Evolutionary conservation across 2,329 filamentous ascomycete species (phyloP), one percentile per base, ranked within the genome.

Genomic region (Pyrenophora seminiperda): DNA sequence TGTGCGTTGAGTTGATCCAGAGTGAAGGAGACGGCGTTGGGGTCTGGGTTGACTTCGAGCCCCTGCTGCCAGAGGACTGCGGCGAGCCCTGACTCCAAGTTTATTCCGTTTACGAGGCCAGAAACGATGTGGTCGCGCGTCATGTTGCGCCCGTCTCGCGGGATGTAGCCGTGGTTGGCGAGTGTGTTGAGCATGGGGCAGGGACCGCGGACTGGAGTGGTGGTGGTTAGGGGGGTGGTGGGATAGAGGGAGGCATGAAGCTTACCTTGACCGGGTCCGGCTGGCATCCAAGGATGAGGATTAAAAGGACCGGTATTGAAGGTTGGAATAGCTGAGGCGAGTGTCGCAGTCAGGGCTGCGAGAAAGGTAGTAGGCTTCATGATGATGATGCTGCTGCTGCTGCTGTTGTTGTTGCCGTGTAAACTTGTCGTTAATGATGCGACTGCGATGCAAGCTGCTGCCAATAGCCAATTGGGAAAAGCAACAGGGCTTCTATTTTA

Each of bases 1-100:
- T 81, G 79, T 0, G 66, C 67, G 41, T 75, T 76, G 7, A 81
- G 73, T 11, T 79, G 65, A 36, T 80, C 71, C 7, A 67, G 59
- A 0, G 62, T 66, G 47, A 66, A 67, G 54, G 62, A 66, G 2
- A 63, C 66, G 7, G 63, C 63, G 30, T 68, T 68, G 3, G 64
- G 64, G 11, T 60, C 51, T 0, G 63, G 64, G 37, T 68, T 68
- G 14, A 54, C 59, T 24, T 65, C 56, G n/a, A 77, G 51, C 33
- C 76, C 80, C 44, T 73, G 67, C 5, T 75, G 59, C 55, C 74
- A 80, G 68, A 81, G 75, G 10, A 78, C 52, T 0, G 34, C 57
- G 0, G 66, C 74, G 1, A 81, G 67, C 1, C 66, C 61, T 1
- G 50, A 48, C 11, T 78, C 69, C 52, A 82, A 76, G 66, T 79